Evolutionary conservation across 805 yeast genomes (phyloP), one percentile per base, ranked within the genome.

Genomic region (Barnettozyma salicaria): DNA sequence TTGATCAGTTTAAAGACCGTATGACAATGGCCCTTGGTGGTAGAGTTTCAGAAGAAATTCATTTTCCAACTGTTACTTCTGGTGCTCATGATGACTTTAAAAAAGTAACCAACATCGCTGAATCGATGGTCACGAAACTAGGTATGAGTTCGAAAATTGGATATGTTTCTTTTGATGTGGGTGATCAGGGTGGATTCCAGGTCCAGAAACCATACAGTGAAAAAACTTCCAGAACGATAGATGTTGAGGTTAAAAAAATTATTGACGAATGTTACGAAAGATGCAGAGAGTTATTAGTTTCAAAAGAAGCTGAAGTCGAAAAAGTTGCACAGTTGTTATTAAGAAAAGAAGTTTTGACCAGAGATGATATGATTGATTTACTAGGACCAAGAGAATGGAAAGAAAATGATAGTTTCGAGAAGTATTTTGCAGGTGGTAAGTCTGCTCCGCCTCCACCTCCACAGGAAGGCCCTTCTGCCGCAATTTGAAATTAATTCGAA

Each of bases 11-110:
- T 51, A 60, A 62, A 48, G 90, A 89, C 60, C 70, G 94, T 47
- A 88, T 89, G 88, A 78, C 83, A n/a, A 89, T 89, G 90, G 80
- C 96, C 0, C 64, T 89, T 23, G 97, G 96, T 42, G 97, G 97
- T 8, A 70, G 96, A 52, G 95, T 86, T 4, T 77, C 89, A 41
- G 97, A 89, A 62, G 96, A 89, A 61, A 57, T 89, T 27, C 90
- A 88, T 59, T 89, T 88, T 58, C 74, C 74, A 29, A 74, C 88
- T 1, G 96, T 89, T 5, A 89, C 96, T 3, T 78, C 88, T 44
- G 97, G 97, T 42, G 96, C 94, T 0, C 76, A 82, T 30, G 96
- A 88, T 58, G 97, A 89, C 60, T 88, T 89, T 67, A 85, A 86
- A 60, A 86, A 89, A 56, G 85, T 88, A 26, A 88, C 96, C 1